Base-by-base conservation (phyloP, 139 green algal species). In the Chlorella vulgaris region DNA sequence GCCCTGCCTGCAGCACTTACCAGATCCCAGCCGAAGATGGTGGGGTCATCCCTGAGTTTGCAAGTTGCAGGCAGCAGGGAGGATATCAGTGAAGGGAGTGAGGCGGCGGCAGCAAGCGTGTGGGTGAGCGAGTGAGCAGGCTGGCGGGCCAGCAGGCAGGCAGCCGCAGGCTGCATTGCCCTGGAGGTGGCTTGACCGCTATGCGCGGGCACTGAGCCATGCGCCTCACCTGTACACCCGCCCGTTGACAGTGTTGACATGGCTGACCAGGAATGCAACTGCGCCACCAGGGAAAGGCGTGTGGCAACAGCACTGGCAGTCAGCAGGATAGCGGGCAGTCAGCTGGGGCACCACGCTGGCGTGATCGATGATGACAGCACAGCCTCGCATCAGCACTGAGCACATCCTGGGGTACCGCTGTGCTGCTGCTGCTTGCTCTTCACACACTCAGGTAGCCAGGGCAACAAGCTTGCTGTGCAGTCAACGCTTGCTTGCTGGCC, bases 1-100 rank as follows among this genome's bases (percentile, higher is more conserved):
- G 15, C 68, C 24, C 3, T 24, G 38, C 39, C 7, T 50, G 13
- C 29, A 8, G 15, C 29, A 29, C 55, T n/a, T 62, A 82, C 38
- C 18, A 89, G 83, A 29, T 90, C 77, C 85, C 85, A 90, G 10
- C 68, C 60, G 19, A 90, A 67, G 66, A 90, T 90, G 5, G 77
- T 82, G 24, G 81, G 75, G 69, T 91, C 87, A 10, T 91, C 76
- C 4, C 51, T 71, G 85, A 65, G 38, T 15, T 24, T 8, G 73
- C 35, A 28, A 7, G 31, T 0, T 10, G 40, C 15, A 51, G n/a
- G 8, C 6, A 58, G 47, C 47, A 58, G 13, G 47, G 13, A 58
- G 47, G 47, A 58, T 24, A 58, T 58, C n/a, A n/a, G n/a, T n/a
- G n/a, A n/a, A n/a, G n/a, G n/a, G n/a, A n/a, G n/a, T n/a, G n/a